Base-by-base conservation (phyloP, 1,284 basidiomycete genomes). In the Apiotrichum veenhuisii region DNA sequence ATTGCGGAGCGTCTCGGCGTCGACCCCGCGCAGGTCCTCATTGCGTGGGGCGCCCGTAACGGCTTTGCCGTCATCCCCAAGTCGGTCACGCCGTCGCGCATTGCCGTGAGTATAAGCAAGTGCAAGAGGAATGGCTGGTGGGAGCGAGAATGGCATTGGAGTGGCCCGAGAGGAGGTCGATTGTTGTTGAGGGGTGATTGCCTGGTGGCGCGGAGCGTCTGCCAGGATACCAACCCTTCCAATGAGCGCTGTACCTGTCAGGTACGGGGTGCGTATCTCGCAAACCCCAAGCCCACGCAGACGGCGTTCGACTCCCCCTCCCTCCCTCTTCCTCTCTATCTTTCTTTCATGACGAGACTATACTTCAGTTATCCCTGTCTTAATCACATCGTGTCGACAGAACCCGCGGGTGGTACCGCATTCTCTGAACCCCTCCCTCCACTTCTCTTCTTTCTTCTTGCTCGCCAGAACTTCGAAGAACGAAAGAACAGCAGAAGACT, bases 1-100 rank as follows among this genome's bases (percentile, higher is more conserved):
- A 80, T 91, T 47, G 84, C 84, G 26, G 75, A 81, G 59, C 80
- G 78, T 66, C 79, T 85, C 54, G 76, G 77, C 50, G 83, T 83
- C 4, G 84, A 84, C 0, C 77, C 84, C 12, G 87, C 85, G 0
- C 85, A 88, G 66, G 83, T 89, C 26, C 79, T 89, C 52, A 79
- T 88, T 53, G 86, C 86, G 18, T 89, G 86, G 85, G 82, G 80
- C n/a, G 81, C 77, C 22, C 71, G 83, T 37, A 40, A 57, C 44
- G 61, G 56, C 54, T 62, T 58, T 23, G 48, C 46, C 25, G 85
- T 88, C 53, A 86, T 89, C 63, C 87, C 87, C 20, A 89, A 87
- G 81, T 85, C 81, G 58, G 86, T 87, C 45, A 80, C 73, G 10
- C 67, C 70, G 1, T 58, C 59, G 26, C 62, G 73, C 79, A 83